Evolutionary conservation across 108 stramenopile species (phyloP).

Genomic region (Fragilaria radians): DNA sequence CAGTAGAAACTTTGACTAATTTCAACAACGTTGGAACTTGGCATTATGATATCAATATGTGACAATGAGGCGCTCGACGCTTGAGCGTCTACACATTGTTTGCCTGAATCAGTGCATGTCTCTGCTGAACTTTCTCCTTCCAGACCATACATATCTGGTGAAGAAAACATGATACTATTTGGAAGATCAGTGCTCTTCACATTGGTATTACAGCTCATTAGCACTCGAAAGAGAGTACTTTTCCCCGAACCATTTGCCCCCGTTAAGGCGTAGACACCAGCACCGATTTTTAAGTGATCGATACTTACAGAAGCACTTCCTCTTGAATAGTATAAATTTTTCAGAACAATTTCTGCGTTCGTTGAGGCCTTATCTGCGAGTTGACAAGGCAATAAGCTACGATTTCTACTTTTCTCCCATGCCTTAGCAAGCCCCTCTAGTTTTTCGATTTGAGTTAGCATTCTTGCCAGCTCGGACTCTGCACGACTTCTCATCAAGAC

Average conservation of each 20-base stretch:
- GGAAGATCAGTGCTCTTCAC: conserved; percentile 65
- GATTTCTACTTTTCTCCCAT: conserved; percentile 53
- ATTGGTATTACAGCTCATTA: conserved; percentile 80
- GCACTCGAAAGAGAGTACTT: conserved; percentile 58
- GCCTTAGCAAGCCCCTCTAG: conserved; percentile 47
- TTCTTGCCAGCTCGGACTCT: conserved; percentile 76
- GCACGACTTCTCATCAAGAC: conserved; percentile 70
- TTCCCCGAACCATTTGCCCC: conserved; percentile 56
- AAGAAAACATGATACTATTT: conserved; percentile 56
- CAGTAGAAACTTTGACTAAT: conserved; percentile 84
- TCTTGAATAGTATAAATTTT: conserved; percentile 61
- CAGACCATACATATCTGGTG: conserved; percentile 39
- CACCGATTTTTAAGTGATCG: conserved; percentile 58
- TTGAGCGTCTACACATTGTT: conserved; percentile 38
- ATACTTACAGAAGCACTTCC: conserved; percentile 66
- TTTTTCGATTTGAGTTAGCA: conserved; percentile 73
- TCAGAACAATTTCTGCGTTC: conserved; percentile 25
- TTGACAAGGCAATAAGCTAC: conserved; percentile 50
- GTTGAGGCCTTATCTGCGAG: conserved; percentile 12
- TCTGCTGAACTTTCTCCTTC: conserved; percentile 37
- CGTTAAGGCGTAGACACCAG: conserved; percentile 78
- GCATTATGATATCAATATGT: conserved; percentile 67
- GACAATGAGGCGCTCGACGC: conserved; percentile 18
- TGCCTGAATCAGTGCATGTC: conserved; percentile 28
- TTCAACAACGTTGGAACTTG: conserved; percentile 76